Evolutionary conservation across 139 green algal genomes (phyloP).

Genomic region (Volvox africanus): DNA sequence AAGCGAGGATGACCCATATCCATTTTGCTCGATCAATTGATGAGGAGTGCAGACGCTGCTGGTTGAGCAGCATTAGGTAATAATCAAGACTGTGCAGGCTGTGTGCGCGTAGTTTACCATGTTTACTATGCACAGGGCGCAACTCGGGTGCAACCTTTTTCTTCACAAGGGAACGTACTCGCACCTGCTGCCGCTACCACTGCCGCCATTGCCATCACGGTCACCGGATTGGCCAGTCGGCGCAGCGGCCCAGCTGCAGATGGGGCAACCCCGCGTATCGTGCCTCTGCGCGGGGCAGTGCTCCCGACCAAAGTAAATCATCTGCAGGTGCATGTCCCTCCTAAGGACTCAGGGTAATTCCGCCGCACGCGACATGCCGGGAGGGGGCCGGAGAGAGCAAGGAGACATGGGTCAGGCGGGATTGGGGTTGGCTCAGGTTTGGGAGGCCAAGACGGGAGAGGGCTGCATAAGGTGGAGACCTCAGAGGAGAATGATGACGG

Average conservation of each 20-base stretch:
- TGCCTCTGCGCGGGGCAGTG: conserved; percentile 85
- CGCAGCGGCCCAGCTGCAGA: conserved; percentile 86
- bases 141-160: too few species aligned
- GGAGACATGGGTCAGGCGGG: background rate
- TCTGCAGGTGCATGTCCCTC: conserved; percentile 68
- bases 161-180: background rate
- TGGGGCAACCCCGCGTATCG: conserved; percentile 75
- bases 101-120: too few species aligned
- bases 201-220: background rate
- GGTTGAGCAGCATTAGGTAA: too few species aligned
- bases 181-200: background rate
- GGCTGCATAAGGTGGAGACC: background rate
- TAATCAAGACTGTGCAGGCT: too few species aligned
- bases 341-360: background rate
- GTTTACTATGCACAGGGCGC: too few species aligned
- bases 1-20: too few species aligned
- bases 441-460: background rate
- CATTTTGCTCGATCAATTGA: too few species aligned
- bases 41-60: too few species aligned
- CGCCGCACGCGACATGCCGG: too few species aligned
- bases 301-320: conserved; percentile 91
- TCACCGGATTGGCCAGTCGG: background rate
- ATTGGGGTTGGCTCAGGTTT: background rate
- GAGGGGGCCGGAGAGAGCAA: background rate
- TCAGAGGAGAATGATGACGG: background rate